Percentiles rank a stretch among this genome's conserved stretches.
Evolutionary conservation across 2,329 filamentous ascomycete genomes (phyloP).

Genomic region (Colletotrichum scovillei): DNA sequence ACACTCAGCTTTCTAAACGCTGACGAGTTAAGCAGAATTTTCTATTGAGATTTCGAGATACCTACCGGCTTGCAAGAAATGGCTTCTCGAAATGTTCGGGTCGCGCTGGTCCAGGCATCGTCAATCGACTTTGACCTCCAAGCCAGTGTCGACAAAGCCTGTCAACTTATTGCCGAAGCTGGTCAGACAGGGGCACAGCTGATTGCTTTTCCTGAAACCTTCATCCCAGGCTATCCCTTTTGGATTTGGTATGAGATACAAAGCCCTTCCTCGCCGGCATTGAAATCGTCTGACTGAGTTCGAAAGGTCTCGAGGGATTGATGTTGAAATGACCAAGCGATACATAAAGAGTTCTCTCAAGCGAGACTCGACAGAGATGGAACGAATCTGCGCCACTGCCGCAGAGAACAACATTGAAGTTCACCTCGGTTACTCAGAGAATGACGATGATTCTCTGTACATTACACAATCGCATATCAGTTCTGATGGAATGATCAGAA

Average conservation of each 20-base stretch:
- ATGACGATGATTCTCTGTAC: conserved; percentile 56
- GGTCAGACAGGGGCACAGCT: conserved; percentile 63
- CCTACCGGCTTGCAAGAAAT: no score
- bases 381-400: conserved; percentile 51
- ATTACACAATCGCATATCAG: conserved; percentile 58
- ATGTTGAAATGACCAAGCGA: conserved; percentile 2
- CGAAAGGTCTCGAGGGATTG: no score
- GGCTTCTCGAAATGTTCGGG: no score
- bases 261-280: no score
- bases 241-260: neutral
- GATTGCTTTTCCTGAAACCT: conserved; percentile 64
- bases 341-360: conserved; percentile 55
- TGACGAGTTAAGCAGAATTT: no score
- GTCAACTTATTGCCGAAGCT: conserved; percentile 66
- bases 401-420: conserved; percentile 57
- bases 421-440: conserved; percentile 61
- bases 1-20: no score
- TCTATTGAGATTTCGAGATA: no score
- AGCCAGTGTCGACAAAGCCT: conserved; percentile 56
- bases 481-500: conserved; percentile 50
- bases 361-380: conserved; percentile 54
- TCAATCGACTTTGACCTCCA: no score
- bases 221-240: conserved; percentile 63
- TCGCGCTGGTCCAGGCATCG: no score
- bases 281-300: no score